A percentile compares a stretch with the other conserved stretches of the same genome.
These are phyloP conservation scores for Ramularia collo-cygni DNA, from an alignment of 2,329 filamentous ascomycete species.

Conservation along the genomic window DNA sequence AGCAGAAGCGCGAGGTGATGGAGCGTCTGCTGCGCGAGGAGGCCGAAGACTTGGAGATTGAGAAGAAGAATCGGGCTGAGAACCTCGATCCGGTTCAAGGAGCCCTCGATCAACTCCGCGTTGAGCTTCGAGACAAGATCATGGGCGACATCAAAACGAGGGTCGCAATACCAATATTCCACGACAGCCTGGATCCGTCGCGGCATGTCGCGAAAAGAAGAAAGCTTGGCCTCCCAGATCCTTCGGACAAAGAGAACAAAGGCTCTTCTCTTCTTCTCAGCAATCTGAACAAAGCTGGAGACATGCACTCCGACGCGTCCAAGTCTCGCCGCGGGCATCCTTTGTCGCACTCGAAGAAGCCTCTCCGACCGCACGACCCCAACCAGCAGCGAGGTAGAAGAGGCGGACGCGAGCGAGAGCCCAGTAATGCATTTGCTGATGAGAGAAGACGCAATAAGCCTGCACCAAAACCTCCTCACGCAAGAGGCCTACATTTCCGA, in stretches of 20 bases:
- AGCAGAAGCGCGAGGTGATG: slow-evolving; percentile 57
- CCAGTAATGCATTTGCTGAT: slow-evolving; percentile 43
- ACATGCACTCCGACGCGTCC: slow-evolving; percentile 60
- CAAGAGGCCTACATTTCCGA: slow-evolving; percentile 73
- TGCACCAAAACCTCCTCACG: slow-evolving; percentile 55
- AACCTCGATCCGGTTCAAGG: slow-evolving; percentile 86
- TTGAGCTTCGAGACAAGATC: slow-evolving; percentile 78
- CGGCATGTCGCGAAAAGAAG: slow-evolving; percentile 74
- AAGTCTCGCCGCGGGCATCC: slow-evolving; percentile 39
- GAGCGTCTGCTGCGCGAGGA: slow-evolving; percentile 64
- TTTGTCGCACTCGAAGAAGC: slow-evolving; percentile 32
- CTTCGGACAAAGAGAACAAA: slow-evolving; percentile 50
- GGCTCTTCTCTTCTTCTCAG: slow-evolving; percentile 37
- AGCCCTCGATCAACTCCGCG: slow-evolving; percentile 69
- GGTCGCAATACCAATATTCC: slow-evolving; percentile 72
- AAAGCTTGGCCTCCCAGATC: slow-evolving; percentile 68
- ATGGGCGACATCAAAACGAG: slow-evolving; percentile 83
- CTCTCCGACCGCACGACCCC: slow-evolving; percentile 39
- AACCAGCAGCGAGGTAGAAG: slow-evolving; percentile 34
- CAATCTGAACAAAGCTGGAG: slow-evolving; percentile 47
- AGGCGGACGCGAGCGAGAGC: slow-evolving; percentile 29
- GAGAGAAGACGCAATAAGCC: slow-evolving; percentile 51
- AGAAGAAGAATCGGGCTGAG: slow-evolving; percentile 79
- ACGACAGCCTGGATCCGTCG: slow-evolving; percentile 73
- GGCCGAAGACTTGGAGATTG: slow-evolving; percentile 76